Conservation (phyloP, 306 rosid genomes). For the Cucurbita ficifolia region DNA sequence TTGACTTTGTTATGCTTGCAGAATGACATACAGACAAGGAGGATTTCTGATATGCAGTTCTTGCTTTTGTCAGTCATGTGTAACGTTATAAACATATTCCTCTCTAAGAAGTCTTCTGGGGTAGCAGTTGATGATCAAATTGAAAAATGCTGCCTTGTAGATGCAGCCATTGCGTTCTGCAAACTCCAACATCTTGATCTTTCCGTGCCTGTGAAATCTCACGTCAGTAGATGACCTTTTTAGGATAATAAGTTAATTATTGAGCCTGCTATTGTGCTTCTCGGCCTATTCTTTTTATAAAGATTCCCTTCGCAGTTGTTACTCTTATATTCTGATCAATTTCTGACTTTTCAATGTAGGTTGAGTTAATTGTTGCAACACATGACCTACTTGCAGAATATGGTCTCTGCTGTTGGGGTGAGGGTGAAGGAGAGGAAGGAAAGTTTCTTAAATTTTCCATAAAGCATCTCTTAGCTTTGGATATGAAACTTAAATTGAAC, state of each 20-base stretch:
- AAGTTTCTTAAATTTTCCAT: constrained; percentile 87
- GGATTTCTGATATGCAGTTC: constrained; percentile 62
- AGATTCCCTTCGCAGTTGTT: background rate
- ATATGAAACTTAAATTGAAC: constrained; percentile 68
- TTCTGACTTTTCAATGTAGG: constrained; percentile 32
- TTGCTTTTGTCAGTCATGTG: constrained; percentile 69
- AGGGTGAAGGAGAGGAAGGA: constrained; percentile 79
- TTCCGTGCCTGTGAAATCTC: constrained; percentile 46
- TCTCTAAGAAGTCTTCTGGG: constrained; percentile 41
- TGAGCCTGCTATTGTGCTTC: background rate
- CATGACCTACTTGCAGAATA: constrained; percentile 91
- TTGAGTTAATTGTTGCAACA: constrained; percentile 80
- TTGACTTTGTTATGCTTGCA: constrained; percentile 26
- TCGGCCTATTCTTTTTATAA: background rate
- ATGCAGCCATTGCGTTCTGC: constrained; percentile 75
- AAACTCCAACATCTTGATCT: constrained; percentile 78
- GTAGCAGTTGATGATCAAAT: constrained; percentile 35
- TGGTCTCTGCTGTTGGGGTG: constrained; percentile 86
- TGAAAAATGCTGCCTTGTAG: constrained; percentile 68
- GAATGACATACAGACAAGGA: constrained; percentile 41
- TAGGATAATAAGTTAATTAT: constrained; percentile 4
- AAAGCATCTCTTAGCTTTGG: constrained; percentile 83
- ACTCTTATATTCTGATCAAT: background rate
- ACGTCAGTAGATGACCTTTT: constrained; percentile 35
- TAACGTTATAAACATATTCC: constrained; percentile 41